A percentile compares a stretch with the other conserved stretches of the same genome.
These are phyloP conservation scores for Penicillium sp. DNA, from an alignment of 2,329 filamentous ascomycete species.

Conservation along the genomic window DNA sequence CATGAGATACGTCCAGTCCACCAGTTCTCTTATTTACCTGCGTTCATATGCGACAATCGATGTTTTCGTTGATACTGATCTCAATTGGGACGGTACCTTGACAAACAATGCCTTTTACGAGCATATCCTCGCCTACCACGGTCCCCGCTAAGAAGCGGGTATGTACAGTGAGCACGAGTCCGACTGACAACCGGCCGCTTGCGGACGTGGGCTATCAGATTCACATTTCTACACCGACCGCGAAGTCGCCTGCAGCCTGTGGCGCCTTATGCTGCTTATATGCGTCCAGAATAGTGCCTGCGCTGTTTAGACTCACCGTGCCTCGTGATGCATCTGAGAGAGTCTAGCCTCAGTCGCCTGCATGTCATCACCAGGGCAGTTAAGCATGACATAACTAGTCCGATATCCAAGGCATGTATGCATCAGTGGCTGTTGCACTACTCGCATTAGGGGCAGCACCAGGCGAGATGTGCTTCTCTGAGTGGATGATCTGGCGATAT, in stretches of 20 bases:
- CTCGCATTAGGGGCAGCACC: neutral
- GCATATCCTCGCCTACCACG: neutral
- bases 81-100: too few species aligned
- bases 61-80: too few species aligned
- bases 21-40: neutral
- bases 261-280: neutral
- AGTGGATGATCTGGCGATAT: neutral
- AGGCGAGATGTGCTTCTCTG: neutral
- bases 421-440: conserved; percentile 4
- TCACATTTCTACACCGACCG: neutral
- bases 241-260: neutral
- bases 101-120: neutral
- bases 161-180: neutral
- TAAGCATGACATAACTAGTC: neutral
- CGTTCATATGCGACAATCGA: neutral
- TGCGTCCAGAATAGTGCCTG: neutral
- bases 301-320: neutral
- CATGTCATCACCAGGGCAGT: neutral
- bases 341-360: neutral
- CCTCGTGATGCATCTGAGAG: neutral
- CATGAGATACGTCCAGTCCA: too few species aligned
- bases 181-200: neutral
- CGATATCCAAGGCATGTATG: neutral
- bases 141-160: neutral
- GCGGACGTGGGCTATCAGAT: conserved; percentile 1